A percentile compares a stretch with the other conserved stretches of the same genome.
Conservation (phyloP, 2,329 filamentous ascomycete species). For the Orbilia javanica region DNA sequence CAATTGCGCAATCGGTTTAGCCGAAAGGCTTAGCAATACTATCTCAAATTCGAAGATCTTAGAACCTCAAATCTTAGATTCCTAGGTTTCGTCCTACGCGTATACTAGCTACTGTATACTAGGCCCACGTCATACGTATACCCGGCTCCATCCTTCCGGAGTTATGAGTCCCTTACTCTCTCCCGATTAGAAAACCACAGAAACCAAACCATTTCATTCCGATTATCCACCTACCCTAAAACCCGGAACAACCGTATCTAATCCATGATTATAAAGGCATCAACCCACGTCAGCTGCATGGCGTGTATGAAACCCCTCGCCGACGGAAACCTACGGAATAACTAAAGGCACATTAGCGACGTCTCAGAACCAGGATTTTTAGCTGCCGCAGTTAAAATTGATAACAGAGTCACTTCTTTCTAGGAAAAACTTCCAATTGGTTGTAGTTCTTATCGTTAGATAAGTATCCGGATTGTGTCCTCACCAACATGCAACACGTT, state of each 20-base stretch:
- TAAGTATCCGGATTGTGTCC: slow-evolving; percentile 2
- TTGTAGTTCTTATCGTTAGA: background rate
- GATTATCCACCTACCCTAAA: slow-evolving; percentile 6
- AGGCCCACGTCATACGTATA: background rate
- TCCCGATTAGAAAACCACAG: background rate
- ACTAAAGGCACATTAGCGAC: slow-evolving; percentile 12
- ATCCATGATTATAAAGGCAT: slow-evolving; percentile 11
- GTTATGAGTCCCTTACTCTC: background rate
- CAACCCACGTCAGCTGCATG: slow-evolving; percentile 26
- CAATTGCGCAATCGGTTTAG: slow-evolving; percentile 11
- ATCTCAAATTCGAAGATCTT: background rate
- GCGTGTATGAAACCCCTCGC: slow-evolving; percentile 16
- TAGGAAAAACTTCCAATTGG: slow-evolving; percentile 15
- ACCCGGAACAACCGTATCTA: background rate
- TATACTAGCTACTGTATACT: too few species aligned
- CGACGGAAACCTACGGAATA: slow-evolving; percentile 18
- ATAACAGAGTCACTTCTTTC: background rate
- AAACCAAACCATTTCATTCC: background rate
- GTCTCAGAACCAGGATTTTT: slow-evolving; percentile 14
- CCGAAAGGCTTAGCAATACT: background rate
- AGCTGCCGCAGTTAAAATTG: background rate
- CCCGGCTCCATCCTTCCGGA: background rate
- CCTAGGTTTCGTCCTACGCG: background rate
- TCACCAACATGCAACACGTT: slow-evolving; percentile 17
- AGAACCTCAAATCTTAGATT: slow-evolving; percentile 4